These are phyloP conservation scores for Croton laevigatus DNA, from an alignment of 441 rosid species.

Conservation along the genomic window DNA sequence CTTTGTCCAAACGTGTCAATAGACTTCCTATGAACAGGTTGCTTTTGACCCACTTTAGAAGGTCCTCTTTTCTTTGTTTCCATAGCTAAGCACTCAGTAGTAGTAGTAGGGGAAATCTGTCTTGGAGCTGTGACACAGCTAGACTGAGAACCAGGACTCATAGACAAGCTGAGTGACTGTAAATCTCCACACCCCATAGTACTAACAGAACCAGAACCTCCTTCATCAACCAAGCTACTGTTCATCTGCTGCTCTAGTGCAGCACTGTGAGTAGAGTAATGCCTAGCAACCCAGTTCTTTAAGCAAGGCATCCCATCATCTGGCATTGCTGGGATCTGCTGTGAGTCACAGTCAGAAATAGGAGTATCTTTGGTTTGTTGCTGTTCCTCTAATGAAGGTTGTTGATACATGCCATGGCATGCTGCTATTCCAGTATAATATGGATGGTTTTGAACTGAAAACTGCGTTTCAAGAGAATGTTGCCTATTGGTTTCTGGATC, in stretches of 20 bases:
- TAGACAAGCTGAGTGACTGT: slow-evolving; percentile 64
- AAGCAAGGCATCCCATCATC: slow-evolving; percentile 34
- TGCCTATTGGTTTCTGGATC: slow-evolving; percentile 35
- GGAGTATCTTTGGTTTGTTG: slow-evolving; percentile 32
- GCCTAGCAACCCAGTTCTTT: slow-evolving; percentile 47
- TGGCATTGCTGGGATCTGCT: slow-evolving; percentile 33
- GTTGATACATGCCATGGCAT: slow-evolving; percentile 36
- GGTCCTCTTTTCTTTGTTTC: slow-evolving; percentile 62
- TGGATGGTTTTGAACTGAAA: slow-evolving; percentile 32
- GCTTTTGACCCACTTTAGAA: slow-evolving; percentile 52
- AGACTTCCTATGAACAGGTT: slow-evolving; percentile 85
- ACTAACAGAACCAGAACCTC: slow-evolving; percentile 30
- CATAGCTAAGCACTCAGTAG: slow-evolving; percentile 36
- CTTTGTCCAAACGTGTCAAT: slow-evolving; percentile 96
- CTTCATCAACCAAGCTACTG: slow-evolving; percentile 32
- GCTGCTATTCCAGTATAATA: slow-evolving; percentile 33
- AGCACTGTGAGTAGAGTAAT: slow-evolving; percentile 28
- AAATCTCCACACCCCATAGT: slow-evolving; percentile 50
- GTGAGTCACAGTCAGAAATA: slow-evolving; percentile 32
- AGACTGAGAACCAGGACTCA: slow-evolving; percentile 82
- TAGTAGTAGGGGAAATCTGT: slow-evolving; percentile 48
- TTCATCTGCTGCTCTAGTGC: slow-evolving; percentile 37
- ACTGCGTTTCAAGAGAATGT: slow-evolving; percentile 37
- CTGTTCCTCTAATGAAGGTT: slow-evolving; percentile 31
- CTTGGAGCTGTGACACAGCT: slow-evolving; percentile 56